Evolutionary conservation across 805 yeast species (phyloP), one percentile per base, ranked within the genome.

Genomic region (Pichia cabralensis): DNA sequence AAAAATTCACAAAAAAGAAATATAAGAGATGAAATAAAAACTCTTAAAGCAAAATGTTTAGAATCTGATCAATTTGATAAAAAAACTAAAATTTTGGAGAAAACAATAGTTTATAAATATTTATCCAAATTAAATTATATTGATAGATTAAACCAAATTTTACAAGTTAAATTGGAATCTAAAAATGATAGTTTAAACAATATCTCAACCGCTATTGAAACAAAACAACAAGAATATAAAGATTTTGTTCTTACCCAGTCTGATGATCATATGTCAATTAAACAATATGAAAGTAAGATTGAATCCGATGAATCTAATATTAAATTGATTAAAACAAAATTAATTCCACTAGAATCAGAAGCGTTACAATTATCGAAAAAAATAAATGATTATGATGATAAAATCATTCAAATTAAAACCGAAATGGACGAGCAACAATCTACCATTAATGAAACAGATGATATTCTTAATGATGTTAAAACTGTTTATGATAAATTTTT

Each of bases 21-120:
- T 25, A 64, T 77, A 28, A 79, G 72, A 44, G 71, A 76, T 24
- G 97, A 84, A 51, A 66, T 82, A 31, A 80, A 71, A 51, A 88
- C 78, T 46, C 84, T 84, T 47, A 75, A 74, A 44, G 84, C 74
- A 40, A 94, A 85, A 51, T 66, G 79, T 45, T 62, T 62, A 5
- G 92, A 85, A 52, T 80, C 80, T 31, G 81, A 76, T 38, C 60
- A 67, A 37, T 85, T 74, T 53, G 79, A 77, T 43, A 52, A 59
- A 22, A 76, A 72, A 47, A 49, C 74, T 6, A 55, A 53, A 2
- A 74, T 74, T 43, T 71, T 69, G 44, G 55, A 61, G 9, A 55
- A 65, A 8, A 46, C 71, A 16, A 63, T 71, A n/a, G 60, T 65
- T 28, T 52, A 61, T 9, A 69, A 67, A 19, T 69, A 76, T 28